A percentile compares a stretch with the other conserved stretches of the same genome.
These are phyloP conservation scores for Termitomyces sp. DNA, from an alignment of 768 basidiomycete species.

Conservation along the genomic window DNA sequence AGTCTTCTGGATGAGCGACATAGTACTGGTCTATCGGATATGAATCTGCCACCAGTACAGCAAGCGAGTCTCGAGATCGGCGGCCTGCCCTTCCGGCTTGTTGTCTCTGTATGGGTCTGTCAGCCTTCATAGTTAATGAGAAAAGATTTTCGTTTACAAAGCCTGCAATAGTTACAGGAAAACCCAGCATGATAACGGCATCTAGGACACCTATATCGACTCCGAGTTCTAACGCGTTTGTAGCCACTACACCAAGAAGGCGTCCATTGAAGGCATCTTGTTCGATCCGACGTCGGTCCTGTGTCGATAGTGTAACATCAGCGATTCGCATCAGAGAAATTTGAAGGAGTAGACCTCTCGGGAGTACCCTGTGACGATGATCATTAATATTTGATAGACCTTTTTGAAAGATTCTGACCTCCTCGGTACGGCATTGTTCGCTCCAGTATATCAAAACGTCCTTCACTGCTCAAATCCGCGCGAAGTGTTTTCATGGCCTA, in stretches of 20 bases:
- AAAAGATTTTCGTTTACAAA: slow-evolving; percentile 47
- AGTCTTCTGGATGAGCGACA: slow-evolving; percentile 60
- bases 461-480: slow-evolving; percentile 66
- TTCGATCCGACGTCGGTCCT: slow-evolving; percentile 85
- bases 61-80: slow-evolving; percentile 74
- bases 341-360: slow-evolving; percentile 44
- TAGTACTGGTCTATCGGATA: slow-evolving; percentile 77
- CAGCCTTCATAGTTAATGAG: neutral
- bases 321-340: neutral
- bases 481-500: slow-evolving; percentile 81
- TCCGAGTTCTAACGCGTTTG: slow-evolving; percentile 87
- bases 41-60: slow-evolving; percentile 66
- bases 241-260: slow-evolving; percentile 83
- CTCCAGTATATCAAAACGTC: slow-evolving; percentile 70
- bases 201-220: slow-evolving; percentile 91
- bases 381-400: neutral
- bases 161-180: slow-evolving; percentile 76
- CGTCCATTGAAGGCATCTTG: slow-evolving; percentile 82
- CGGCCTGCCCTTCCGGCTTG: slow-evolving; percentile 89
- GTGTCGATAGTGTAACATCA: neutral
- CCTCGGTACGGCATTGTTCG: slow-evolving; percentile 82
- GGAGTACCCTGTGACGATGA: slow-evolving; percentile 56
- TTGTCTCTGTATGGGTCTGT: slow-evolving; percentile 55
- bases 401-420: slow-evolving; percentile 36
- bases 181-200: slow-evolving; percentile 86